phyloP scores from a whole-genome alignment of 2,329 filamentous ascomycete species.

The Fusarium sp. region DNA sequence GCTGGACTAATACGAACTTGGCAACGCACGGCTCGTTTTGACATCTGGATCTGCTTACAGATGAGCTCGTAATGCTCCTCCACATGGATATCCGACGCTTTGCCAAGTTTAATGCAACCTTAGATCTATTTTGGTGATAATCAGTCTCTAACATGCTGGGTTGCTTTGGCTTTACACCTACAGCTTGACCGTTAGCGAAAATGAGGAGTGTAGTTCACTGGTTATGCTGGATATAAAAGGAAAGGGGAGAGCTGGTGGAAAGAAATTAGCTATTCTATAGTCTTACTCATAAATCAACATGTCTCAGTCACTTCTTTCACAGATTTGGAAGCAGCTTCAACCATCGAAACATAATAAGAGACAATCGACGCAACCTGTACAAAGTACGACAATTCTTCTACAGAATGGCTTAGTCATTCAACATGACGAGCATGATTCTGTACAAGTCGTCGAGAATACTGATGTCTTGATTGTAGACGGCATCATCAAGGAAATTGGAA shows the following conservation, averaged over 20 bases:
- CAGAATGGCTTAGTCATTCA: neutral
- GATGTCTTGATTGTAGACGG: neutral
- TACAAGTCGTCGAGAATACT: neutral
- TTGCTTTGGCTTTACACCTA: neutral
- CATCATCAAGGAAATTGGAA: neutral
- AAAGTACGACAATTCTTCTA: neutral
- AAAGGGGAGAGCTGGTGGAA: no score
- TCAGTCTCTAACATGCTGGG: rapidly evolving
- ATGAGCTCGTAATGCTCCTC: neutral
- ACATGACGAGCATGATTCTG: neutral
- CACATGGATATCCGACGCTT: neutral
- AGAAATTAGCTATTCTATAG: rapidly evolving
- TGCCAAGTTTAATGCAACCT: neutral
- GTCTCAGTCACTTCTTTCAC: neutral
- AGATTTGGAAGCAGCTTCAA: neutral
- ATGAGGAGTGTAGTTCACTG: no score
- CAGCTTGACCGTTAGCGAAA: no score
- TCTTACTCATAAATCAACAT: neutral
- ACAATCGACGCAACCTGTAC: neutral
- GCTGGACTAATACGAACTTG: neutral
- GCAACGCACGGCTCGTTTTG: neutral
- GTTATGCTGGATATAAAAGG: no score
- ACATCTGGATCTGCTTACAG: neutral
- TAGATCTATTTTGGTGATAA: neutral
- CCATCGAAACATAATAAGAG: neutral